phyloP scores from a whole-genome alignment of 768 basidiomycete species.

The Lenzites betulinus region DNA sequence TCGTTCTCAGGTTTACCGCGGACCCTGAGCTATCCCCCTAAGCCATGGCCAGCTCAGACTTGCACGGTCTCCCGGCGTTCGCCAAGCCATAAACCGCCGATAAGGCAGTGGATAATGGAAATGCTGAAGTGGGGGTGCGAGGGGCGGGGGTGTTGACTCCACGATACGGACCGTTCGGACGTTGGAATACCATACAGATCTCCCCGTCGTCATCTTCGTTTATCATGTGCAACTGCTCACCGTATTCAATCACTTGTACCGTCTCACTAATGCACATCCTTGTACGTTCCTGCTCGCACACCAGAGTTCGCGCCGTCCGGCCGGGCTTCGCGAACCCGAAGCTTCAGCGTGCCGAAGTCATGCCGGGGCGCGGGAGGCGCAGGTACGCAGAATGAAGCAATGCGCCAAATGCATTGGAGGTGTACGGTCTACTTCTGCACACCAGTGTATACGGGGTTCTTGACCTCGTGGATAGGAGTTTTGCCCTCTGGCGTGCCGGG shows the following conservation, averaged over 20 bases:
- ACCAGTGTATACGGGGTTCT: slow-evolving; percentile 78
- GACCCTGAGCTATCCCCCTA: slow-evolving; percentile 12
- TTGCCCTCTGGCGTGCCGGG: slow-evolving; percentile 85
- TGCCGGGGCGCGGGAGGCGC: not conserved
- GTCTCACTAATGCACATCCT: slow-evolving; percentile 3
- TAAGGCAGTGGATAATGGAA: not conserved
- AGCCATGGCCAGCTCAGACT: not conserved
- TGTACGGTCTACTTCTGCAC: slow-evolving; percentile 69
- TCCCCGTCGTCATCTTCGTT: not conserved
- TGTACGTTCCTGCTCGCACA: not conserved
- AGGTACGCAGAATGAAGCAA: not conserved
- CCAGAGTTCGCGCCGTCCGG: not conserved
- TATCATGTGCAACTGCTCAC: slow-evolving; percentile 3
- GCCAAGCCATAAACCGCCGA: not conserved
- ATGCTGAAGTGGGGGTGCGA: not conserved
- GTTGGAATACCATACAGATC: slow-evolving; percentile 11
- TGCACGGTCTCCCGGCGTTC: not conserved
- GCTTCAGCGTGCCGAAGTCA: not conserved
- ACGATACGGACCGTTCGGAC: slow-evolving; percentile 9
- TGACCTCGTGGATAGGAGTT: slow-evolving; percentile 85
- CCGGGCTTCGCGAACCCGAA: not conserved
- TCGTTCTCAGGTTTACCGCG: slow-evolving; percentile 74
- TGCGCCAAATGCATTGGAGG: slow-evolving; percentile 16
- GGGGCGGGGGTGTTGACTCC: not conserved
- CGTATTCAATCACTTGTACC: slow-evolving; percentile 9